Evolutionary conservation across 371 early-diverging fungal species (phyloP), one percentile per base, ranked within the genome.

Genomic region (Chytridium lagenaria): DNA sequence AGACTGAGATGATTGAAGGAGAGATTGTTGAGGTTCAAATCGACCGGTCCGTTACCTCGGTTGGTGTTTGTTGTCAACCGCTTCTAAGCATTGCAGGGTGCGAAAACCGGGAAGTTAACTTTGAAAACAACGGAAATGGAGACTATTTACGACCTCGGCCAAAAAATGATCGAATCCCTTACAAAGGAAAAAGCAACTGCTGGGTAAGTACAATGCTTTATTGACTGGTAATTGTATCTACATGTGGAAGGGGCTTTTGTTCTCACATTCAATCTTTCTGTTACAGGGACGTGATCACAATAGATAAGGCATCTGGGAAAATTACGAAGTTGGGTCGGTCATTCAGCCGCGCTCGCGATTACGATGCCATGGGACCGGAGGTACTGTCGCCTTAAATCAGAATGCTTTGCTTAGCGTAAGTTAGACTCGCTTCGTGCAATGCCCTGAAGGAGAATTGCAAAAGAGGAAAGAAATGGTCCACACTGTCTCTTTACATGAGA

Each of bases 41-140:
- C 74, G 99, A 98, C 76, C 88, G 96, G 68, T 91, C 93, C n/a
- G 90, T 91, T 55, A 94, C 95, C 3, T 95, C 95, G 5, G 87
- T 86, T 28, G 95, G 89, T 77, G 90, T 83, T 15, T 37, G 50
- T 36, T 31, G 55, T 34, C 49, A n/a, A 61, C 37, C 39, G 28
- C 37, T 19, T 1, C 5, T 34, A 23, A 15, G 34, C 34, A 50
- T 26, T 26, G 28, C 23, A 64, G 69, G 44, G 55, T 19, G 34
- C 93, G 61, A 92, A 95, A 84, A 92, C 95, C 0, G 97, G 97
- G n/a, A 98, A 98, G 81, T 83, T 99, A 69, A 95, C 96, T 52
- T 80, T 99, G 40, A 99, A 99, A 85, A 99, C 99, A 28, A 97
- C 97, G 31, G 99, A 99, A 69, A 99, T 99, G 99, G 99, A 99